Base-by-base conservation (phyloP, 23 red algal species). In the Gracilaria caudata region DNA sequence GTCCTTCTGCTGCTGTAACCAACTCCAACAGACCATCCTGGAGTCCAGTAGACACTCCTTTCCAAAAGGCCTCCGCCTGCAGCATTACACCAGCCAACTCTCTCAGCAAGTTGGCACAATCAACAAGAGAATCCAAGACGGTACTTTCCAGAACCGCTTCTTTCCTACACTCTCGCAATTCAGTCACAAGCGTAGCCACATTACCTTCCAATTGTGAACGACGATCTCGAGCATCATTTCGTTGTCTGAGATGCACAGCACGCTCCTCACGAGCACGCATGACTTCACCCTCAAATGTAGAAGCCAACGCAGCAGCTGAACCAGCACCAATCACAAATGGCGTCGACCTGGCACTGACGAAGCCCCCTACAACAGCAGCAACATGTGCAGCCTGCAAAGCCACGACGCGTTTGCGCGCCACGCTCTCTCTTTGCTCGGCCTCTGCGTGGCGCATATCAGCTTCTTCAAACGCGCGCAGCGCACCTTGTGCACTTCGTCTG, bases 201-300 rank as follows among this genome's bases (percentile, higher is more conserved):
- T 16, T 66, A 30, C 33, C 43, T 64, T 66, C 79, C 38, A 63
- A 49, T 10, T 64, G 36, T 6, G 63, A 47, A 13, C 43, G 57
- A 16, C 63, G 57, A 45, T 83, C 79, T 14, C 79, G 57, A 35
- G 79, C 79, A 24, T 83, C 79, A 34, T 66, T 83, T 7, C 63
- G 57, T 49, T 63, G 37, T 45, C 63, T 63, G 23, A 83, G 63
- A 68, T 83, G 79, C 17, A 83, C 79, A 8, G 79, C 79, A 45
- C 79, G 79, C 57, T 83, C 79, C 38, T 83, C 79, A 16, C 79
- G 79, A 19, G 79, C 79, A 9, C 79, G 79, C 58, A 83, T 63
- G 29, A 83, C 79, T 0, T 63, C 79, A 38, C 79, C 59, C 24
- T 83, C 79, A 63, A 66, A 63, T 38, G 57, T 68, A 30, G 53